Evolutionary conservation across 164 flowering plant genomes (phyloP).

Genomic region (Brasenia schreberi): DNA sequence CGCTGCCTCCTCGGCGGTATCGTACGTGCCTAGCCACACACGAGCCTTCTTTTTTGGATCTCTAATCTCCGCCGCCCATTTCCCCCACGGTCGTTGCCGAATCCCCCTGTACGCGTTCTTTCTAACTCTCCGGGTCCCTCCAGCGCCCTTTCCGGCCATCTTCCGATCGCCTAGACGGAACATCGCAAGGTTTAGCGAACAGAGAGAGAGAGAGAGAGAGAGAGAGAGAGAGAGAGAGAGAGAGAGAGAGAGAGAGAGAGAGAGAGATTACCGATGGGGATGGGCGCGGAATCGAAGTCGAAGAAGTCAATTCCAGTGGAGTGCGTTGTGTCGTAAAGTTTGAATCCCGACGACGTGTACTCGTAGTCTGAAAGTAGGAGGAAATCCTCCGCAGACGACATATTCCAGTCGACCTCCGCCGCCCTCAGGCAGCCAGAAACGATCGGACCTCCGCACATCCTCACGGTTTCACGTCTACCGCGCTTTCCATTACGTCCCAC

Average conservation of each 20-base stretch:
- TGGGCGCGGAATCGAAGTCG: neutral
- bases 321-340: neutral
- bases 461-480: neutral
- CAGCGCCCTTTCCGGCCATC: neutral
- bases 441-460: neutral
- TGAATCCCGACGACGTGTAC: neutral
- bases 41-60: constrained; percentile 48
- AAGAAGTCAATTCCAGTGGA: neutral
- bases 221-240: neutral
- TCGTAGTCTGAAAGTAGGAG: neutral
- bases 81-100: constrained; percentile 58
- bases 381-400: neutral
- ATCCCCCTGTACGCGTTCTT: constrained; percentile 56
- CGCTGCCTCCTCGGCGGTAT: constrained; percentile 55
- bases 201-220: neutral
- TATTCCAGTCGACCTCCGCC: neutral
- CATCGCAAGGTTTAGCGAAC: neutral
- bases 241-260: neutral
- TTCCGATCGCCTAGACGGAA: neutral
- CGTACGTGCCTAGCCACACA: constrained; percentile 60
- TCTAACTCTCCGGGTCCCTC: constrained; percentile 10
- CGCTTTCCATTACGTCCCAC: neutral
- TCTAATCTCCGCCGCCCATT: constrained; percentile 70
- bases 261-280: neutral
- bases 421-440: neutral